These are phyloP conservation scores for Fusarium sp. DNA, from an alignment of 2,329 filamentous ascomycete genomes.

Conservation along the genomic window DNA sequence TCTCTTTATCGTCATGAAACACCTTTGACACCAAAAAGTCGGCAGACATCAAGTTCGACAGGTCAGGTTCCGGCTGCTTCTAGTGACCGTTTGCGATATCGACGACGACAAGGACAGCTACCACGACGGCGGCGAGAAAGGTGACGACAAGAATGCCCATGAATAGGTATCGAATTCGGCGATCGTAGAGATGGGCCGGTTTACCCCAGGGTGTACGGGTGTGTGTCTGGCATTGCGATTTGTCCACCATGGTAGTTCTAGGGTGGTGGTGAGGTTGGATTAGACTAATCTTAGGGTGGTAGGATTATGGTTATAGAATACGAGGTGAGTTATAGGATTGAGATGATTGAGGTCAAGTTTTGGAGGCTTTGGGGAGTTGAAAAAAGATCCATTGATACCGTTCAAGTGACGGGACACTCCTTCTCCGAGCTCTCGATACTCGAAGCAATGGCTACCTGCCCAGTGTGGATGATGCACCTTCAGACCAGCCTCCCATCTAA, in stretches of 20 bases:
- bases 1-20: not conserved
- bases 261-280: not conserved
- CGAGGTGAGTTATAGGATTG: not conserved
- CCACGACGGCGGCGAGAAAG: slow-evolving; percentile 38
- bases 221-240: slow-evolving; percentile 45
- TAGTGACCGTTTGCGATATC: slow-evolving; percentile 9
- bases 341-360: not conserved
- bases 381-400: not conserved
- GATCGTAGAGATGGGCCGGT: slow-evolving; percentile 40
- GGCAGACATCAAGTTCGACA: not conserved
- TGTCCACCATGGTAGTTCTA: slow-evolving; percentile 36
- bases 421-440: not conserved
- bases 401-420: not conserved
- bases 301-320: not conserved
- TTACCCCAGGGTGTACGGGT: slow-evolving; percentile 47
- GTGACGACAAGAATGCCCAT: slow-evolving; percentile 41
- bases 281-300: not conserved
- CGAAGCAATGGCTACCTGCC: not conserved
- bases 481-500: not conserved
- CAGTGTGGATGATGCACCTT: not conserved
- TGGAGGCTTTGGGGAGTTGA: not conserved
- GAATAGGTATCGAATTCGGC: slow-evolving; percentile 41
- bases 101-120: slow-evolving; percentile 37
- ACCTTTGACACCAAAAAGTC: not conserved
- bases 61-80: slow-evolving; percentile 5